A percentile compares a stretch with the other conserved stretches of the same genome.
phyloP scores from a whole-genome alignment of 768 basidiomycete species.

The Pisolithus tinctorius region DNA sequence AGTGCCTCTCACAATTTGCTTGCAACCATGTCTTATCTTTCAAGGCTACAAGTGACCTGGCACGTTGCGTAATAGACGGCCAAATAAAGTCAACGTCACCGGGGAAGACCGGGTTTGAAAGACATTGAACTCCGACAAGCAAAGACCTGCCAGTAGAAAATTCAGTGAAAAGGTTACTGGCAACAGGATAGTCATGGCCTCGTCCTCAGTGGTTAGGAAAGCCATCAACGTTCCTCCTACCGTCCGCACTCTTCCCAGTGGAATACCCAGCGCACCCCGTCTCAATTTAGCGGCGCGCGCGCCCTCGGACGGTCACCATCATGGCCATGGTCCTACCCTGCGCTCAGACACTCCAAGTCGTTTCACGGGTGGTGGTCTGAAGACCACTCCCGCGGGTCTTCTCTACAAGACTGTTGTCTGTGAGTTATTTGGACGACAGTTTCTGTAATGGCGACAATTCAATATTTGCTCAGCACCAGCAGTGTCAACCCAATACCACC shows the following conservation, averaged over 20 bases:
- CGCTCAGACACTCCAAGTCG: slow-evolving; percentile 57
- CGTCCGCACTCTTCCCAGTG: slow-evolving; percentile 69
- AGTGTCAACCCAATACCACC: slow-evolving; percentile 50
- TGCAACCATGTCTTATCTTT: too few species aligned
- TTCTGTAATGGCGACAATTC: slow-evolving; percentile 11
- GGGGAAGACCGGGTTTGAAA: not conserved
- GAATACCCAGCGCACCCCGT: slow-evolving; percentile 69
- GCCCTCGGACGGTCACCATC: slow-evolving; percentile 50
- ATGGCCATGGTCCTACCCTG: slow-evolving; percentile 47
- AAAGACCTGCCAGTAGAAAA: not conserved
- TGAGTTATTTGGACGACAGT: slow-evolving; percentile 29
- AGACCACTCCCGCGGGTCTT: slow-evolving; percentile 45
- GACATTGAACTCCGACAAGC: not conserved
- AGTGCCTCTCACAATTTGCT: too few species aligned
- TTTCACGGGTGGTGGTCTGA: slow-evolving; percentile 56
- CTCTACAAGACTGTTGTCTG: slow-evolving; percentile 60
- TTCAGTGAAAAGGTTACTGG: not conserved
- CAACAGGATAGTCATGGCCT: slow-evolving; percentile 43
- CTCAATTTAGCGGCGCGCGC: slow-evolving; percentile 70
- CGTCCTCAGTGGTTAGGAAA: slow-evolving; percentile 72
- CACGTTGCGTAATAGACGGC: too few species aligned
- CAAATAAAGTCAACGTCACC: too few species aligned
- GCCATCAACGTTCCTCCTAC: slow-evolving; percentile 79
- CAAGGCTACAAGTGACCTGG: too few species aligned
- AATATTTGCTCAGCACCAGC: slow-evolving; percentile 32